These are phyloP conservation scores for Candida sithepensis DNA, from an alignment of 805 yeast species.

Conservation along the genomic window DNA sequence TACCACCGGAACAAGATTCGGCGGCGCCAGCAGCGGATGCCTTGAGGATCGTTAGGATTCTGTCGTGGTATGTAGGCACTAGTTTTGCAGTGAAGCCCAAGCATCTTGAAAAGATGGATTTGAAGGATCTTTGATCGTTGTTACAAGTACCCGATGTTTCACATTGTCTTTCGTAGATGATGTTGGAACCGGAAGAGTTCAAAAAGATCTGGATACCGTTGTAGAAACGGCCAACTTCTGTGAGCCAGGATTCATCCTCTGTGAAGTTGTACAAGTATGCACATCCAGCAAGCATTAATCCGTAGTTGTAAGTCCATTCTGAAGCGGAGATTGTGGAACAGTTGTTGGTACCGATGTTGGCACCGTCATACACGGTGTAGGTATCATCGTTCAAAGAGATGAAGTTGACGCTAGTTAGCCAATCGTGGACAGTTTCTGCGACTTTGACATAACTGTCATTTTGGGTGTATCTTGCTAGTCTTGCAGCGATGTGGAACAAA, in stretches of 20 bases:
- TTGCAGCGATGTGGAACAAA: conserved; percentile 74
- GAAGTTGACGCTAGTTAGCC: conserved; percentile 40
- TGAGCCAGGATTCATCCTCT: conserved; percentile 40
- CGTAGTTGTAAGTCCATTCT: conserved; percentile 73
- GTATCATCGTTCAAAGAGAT: conserved; percentile 26
- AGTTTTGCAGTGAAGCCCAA: conserved; percentile 55
- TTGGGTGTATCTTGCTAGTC: conserved; percentile 74
- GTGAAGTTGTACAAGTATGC: conserved; percentile 69
- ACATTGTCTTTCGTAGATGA: conserved; percentile 65
- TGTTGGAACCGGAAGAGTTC: conserved; percentile 29
- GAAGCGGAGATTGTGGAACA: conserved; percentile 47
- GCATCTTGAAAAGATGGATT: conserved; percentile 63
- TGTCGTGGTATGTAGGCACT: conserved; percentile 45
- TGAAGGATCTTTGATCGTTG: conserved; percentile 74
- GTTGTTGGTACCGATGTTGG: conserved; percentile 39
- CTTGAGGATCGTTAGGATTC: conserved; percentile 33
- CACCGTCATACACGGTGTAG: conserved; percentile 54
- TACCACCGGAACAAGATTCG: conserved; percentile 75
- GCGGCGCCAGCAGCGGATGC: conserved; percentile 70
- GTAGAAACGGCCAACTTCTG: conserved; percentile 35
- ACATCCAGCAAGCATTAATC: conserved; percentile 60
- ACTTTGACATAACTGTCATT: conserved; percentile 71
- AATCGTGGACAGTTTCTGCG: conserved; percentile 70
- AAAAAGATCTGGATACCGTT: conserved; percentile 45
- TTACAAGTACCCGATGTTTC: conserved; percentile 51